Evolutionary conservation across 2,329 filamentous ascomycete genomes (phyloP), one percentile per base, ranked within the genome.

Genomic region (Epichloe uncinata): DNA sequence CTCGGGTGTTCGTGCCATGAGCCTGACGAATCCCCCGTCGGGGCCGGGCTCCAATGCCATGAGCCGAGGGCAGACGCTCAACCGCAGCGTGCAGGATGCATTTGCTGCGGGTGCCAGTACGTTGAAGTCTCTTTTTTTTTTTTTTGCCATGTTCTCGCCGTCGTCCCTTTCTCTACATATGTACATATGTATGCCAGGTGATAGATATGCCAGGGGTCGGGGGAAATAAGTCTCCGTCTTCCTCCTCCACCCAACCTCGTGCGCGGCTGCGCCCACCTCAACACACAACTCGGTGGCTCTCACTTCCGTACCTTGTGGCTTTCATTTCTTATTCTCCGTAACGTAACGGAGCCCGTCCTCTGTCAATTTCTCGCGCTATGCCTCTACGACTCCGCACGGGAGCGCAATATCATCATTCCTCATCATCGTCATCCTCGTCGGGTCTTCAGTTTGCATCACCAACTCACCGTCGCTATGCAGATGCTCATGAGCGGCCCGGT

Each of bases 21-120:
- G 69, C 67, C 66, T 73, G 66, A 77, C 72, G 49, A 78, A 78
- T 62, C 22, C 74, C 74, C 65, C 74, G 42, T 73, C 75, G 56
- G 72, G 70, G 46, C 70, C 74, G 48, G 68, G 68, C 40, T 75
- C 74, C 50, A 70, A 70, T 52, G 62, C 66, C 45, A 64, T 65
- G 47, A 67, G 69, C 53, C 37, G 55, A 54, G 53, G 55, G 44
- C 72, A 73, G 57, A 68, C 66, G 30, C 64, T 79, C 49, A 82
- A 81, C 67, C 71, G 78, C 60, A 78, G 72, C 56, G 75, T 78
- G 50, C 77, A 81, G 63, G 71, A 77, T 53, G 73, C 75, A 37
- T 81, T 81, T 68, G 76, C 81, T 68, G 77, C 82, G 26, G 50
- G 78, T 79, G 70, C 59, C 20, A 45, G 43, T 47, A 45, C 12